Conservation (phyloP, 176 grass and related monocot species). For the Hyparrhenia diplandra region DNA sequence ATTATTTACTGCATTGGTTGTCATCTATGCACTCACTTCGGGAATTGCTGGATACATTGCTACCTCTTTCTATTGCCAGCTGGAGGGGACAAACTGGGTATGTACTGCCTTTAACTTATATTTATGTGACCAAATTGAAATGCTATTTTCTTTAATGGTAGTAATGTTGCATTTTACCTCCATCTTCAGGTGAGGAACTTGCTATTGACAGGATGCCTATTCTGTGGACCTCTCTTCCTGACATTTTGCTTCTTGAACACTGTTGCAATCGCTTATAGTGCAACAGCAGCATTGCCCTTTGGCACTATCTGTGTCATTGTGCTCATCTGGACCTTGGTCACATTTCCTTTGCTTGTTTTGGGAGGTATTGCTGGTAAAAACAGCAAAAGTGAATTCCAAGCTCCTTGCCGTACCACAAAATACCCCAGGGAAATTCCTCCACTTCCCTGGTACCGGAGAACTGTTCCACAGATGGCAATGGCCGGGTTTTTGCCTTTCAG, state of each 20-base stretch:
- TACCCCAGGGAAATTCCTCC: slow-evolving; percentile 90
- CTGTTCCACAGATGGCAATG: slow-evolving; percentile 95
- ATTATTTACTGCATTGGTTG: slow-evolving; percentile 92
- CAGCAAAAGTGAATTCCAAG: slow-evolving; percentile 83
- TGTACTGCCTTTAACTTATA: slow-evolving; percentile 20
- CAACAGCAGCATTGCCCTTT: slow-evolving; percentile 88
- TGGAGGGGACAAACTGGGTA: slow-evolving; percentile 96
- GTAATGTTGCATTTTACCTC: slow-evolving; percentile 13
- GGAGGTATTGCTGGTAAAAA: slow-evolving; percentile 99
- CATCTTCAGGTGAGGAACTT: slow-evolving; percentile 93
- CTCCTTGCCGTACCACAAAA: slow-evolving; percentile 87
- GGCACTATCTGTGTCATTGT: slow-evolving; percentile 96
- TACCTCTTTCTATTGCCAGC: slow-evolving; percentile 87
- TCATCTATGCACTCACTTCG: slow-evolving; percentile 97
- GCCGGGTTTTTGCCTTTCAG: slow-evolving; percentile 97
- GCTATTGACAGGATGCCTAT: slow-evolving; percentile 83
- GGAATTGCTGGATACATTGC: slow-evolving; percentile 96
- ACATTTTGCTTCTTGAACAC: slow-evolving; percentile 98
- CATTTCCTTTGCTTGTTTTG: slow-evolving; percentile 90
- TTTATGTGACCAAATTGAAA: neutral
- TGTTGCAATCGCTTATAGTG: slow-evolving; percentile 92
- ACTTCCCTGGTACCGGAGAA: slow-evolving; percentile 79
- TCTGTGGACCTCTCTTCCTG: slow-evolving; percentile 89
- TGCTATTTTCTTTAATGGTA: neutral
- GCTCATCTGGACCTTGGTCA: slow-evolving; percentile 95